These are phyloP conservation scores for Penicillium cinerascens DNA, from an alignment of 495 filamentous ascomycete species.

Conservation along the genomic window DNA sequence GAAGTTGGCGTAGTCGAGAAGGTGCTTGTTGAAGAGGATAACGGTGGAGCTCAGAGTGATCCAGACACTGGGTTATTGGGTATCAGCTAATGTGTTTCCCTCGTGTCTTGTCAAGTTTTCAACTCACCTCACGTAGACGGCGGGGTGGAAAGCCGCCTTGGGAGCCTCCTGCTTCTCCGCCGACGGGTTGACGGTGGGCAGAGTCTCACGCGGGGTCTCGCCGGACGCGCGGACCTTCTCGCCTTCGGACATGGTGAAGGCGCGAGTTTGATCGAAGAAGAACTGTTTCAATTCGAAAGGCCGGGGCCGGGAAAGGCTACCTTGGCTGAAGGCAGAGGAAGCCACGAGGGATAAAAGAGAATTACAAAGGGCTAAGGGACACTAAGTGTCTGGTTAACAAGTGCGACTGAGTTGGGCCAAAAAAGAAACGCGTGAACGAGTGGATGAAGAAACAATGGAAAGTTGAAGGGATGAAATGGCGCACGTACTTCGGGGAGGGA, in stretches of 20 bases:
- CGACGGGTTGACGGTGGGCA: slow-evolving; percentile 76
- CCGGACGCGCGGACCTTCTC: slow-evolving; percentile 79
- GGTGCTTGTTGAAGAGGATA: slow-evolving; percentile 99
- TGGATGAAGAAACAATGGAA: slow-evolving; percentile 29
- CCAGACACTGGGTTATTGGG: slow-evolving; percentile 65
- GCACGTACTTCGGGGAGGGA: slow-evolving; percentile 19
- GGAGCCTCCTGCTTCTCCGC: slow-evolving; percentile 64
- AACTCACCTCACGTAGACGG: slow-evolving; percentile 84
- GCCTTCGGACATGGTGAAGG: slow-evolving; percentile 59
- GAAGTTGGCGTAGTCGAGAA: slow-evolving; percentile 79
- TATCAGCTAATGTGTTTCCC: not conserved
- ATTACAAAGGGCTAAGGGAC: slow-evolving; percentile 19
- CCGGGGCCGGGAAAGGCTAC: slow-evolving; percentile 47
- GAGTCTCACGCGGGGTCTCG: slow-evolving; percentile 61
- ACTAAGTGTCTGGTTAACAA: slow-evolving; percentile 25
- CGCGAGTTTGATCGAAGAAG: slow-evolving; percentile 44
- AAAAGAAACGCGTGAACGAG: slow-evolving; percentile 26
- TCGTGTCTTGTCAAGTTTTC: not conserved
- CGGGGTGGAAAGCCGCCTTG: slow-evolving; percentile 69
- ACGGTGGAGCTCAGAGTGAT: slow-evolving; percentile 87
- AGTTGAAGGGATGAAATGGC: slow-evolving; percentile 20
- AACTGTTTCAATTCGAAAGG: slow-evolving; percentile 52
- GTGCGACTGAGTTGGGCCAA: slow-evolving; percentile 20
- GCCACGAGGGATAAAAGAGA: slow-evolving; percentile 37
- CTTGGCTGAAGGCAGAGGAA: slow-evolving; percentile 44